Evolutionary conservation across 1,139 yeast species (phyloP).

Genomic region (Debaryomyces sp.): DNA sequence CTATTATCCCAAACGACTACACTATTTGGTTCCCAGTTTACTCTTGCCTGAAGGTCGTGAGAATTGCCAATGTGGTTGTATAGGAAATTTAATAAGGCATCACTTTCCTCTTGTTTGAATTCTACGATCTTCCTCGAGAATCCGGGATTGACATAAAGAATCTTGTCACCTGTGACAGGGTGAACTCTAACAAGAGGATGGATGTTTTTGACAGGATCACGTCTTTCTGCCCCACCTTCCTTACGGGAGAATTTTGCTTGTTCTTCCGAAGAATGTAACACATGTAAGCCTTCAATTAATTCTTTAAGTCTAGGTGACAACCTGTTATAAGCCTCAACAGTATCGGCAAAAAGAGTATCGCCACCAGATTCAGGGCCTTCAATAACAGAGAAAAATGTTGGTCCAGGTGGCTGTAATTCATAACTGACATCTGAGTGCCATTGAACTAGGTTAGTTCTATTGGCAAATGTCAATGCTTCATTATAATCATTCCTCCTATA

Average conservation of each 20-base stretch:
- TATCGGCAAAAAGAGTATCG: constrained; percentile 66
- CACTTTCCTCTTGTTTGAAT: constrained; percentile 58
- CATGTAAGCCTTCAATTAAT: constrained; percentile 53
- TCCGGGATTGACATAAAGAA: constrained; percentile 54
- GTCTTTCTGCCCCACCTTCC: constrained; percentile 46
- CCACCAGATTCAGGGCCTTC: constrained; percentile 69
- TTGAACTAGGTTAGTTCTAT: constrained; percentile 33
- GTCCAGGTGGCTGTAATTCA: constrained; percentile 68
- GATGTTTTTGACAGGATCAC: constrained; percentile 44
- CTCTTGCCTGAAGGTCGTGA: constrained; percentile 59
- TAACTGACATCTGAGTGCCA: constrained; percentile 76
- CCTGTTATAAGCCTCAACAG: constrained; percentile 63
- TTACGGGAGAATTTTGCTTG: constrained; percentile 56
- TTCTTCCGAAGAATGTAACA: constrained; percentile 64
- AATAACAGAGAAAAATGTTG: constrained; percentile 59
- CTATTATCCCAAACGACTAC: constrained; percentile 57
- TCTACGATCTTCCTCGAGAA: constrained; percentile 60
- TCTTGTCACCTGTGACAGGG: constrained; percentile 58
- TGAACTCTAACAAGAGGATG: constrained; percentile 63
- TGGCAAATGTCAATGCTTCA: constrained; percentile 32
- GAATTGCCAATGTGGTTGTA: constrained; percentile 48
- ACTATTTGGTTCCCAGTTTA: constrained; percentile 58
- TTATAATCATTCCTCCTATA: constrained; percentile 52
- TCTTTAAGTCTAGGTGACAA: constrained; percentile 56
- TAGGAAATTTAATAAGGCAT: constrained; percentile 51